Evolutionary conservation across 306 rosid genomes (phyloP), one percentile per base, ranked within the genome.

Genomic region (Prunus kanzakura): DNA sequence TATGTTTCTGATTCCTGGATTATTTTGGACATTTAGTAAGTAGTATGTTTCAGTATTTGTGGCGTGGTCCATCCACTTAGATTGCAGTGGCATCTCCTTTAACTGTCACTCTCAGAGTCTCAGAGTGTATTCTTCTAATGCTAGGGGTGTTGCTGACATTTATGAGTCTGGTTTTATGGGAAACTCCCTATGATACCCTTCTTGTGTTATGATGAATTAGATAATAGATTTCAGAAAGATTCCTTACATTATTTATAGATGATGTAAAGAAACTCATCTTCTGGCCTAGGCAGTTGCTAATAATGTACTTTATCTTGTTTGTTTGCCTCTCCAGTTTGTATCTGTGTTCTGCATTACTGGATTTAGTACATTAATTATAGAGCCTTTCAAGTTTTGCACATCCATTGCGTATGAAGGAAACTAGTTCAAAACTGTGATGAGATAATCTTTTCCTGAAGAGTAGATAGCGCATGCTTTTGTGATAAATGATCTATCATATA

Each of bases 21-120:
- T 20, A 43, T 46, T 43, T 70, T 30, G 6, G 43, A 32, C 50
- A n/a, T 63, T 55, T 35, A 20, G 32, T 47, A 10, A 10, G 12
- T 55, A 30, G 4, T 35, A 55, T 71, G 64, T 55, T 35, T 54
- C 7, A 55, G 65, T 52, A 55, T 56, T 71, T 71, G 35, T 71
- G 76, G 35, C 47, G 20, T 63, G 76, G 64, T 57, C 76, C 55
- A 23, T 65, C 76, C 41, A 57, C 54, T 41, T 65, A 50, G 70
- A 65, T 65, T 58, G 45, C 68, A 58, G 45, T 58, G 76, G 68
- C 45, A 10, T 11, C 57, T 58, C 19, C 77, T 73, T 12, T 45
- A 73, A 61, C 45, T 43, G 56, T 72, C 68, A 57, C 57, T 22
- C 38, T 72, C 67, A 58, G 9, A 38, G 43, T 49, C 41, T 69